Evolutionary conservation across 129 eudicot genomes (phyloP).

Genomic region (Glebionis coronaria): DNA sequence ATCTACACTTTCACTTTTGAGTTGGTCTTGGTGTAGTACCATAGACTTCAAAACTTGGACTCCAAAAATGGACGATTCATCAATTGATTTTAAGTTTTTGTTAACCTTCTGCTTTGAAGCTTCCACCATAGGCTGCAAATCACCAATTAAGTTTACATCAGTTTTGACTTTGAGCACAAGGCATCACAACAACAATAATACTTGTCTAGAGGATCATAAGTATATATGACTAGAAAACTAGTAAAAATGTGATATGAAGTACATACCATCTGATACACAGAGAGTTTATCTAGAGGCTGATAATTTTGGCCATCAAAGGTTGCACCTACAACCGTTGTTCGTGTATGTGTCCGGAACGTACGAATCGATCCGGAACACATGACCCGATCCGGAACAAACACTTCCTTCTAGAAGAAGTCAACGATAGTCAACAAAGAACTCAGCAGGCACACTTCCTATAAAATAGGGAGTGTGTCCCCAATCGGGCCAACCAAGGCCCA

Average conservation of each 20-base stretch:
- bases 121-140: conserved; percentile 56
- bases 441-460: too few relatives aligned
- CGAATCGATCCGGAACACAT: too few relatives aligned
- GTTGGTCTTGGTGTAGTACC: conserved; percentile 15
- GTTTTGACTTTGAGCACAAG: neutral
- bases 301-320: conserved; percentile 49
- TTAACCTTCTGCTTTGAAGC: conserved; percentile 40
- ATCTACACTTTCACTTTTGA: neutral
- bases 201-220: too few relatives aligned
- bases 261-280: conserved; percentile 51
- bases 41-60: conserved; percentile 28
- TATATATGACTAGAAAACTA: neutral
- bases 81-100: conserved; percentile 27
- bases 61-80: conserved; percentile 28
- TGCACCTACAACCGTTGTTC: conserved; percentile 52
- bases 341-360: too few relatives aligned
- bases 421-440: too few relatives aligned
- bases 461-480: too few relatives aligned
- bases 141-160: conserved; percentile 9
- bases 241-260: neutral
- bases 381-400: too few relatives aligned
- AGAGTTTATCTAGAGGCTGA: conserved; percentile 40
- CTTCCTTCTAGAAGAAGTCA: too few relatives aligned
- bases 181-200: neutral
- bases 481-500: too few relatives aligned